Conservation (phyloP, 371 early-diverging fungal genomes). For the Mucor irregularis region DNA sequence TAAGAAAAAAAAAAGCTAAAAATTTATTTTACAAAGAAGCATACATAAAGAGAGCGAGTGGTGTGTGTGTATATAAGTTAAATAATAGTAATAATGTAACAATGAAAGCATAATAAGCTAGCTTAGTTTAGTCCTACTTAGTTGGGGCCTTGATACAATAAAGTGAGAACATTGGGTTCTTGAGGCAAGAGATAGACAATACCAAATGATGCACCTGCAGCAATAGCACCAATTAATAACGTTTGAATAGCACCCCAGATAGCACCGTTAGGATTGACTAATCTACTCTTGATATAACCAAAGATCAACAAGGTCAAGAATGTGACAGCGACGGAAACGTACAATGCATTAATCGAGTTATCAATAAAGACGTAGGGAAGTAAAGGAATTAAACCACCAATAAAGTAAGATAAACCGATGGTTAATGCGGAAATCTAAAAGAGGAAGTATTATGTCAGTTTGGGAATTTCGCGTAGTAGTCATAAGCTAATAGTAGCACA, state of each 20-base stretch:
- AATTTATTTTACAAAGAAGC: too few species aligned
- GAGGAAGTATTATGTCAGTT: not conserved
- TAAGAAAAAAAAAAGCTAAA: too few species aligned
- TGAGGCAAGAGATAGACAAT: slow-evolving; percentile 43
- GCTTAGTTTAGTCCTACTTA: not conserved
- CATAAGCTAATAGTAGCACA: too few species aligned
- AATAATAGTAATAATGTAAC: too few species aligned
- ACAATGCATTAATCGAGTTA: slow-evolving; percentile 47
- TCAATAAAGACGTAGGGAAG: slow-evolving; percentile 66
- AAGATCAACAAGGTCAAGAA: slow-evolving; percentile 61
- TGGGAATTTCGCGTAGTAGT: not conserved
- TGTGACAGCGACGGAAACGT: slow-evolving; percentile 60
- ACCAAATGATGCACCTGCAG: slow-evolving; percentile 56
- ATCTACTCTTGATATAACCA: slow-evolving; percentile 61
- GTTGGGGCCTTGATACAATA: not conserved
- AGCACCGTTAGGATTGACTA: slow-evolving; percentile 55
- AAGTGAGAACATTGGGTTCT: slow-evolving; percentile 16
- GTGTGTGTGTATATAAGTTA: too few species aligned
- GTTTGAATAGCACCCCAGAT: slow-evolving; percentile 60
- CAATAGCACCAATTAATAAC: slow-evolving; percentile 63
- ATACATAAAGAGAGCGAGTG: too few species aligned
- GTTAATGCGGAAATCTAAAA: slow-evolving; percentile 63
- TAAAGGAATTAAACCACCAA: slow-evolving; percentile 72
- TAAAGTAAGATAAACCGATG: slow-evolving; percentile 68
- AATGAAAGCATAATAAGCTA: too few species aligned